Conservation (phyloP, 345 rosid genomes). For the Euphorbia pulcherrima region DNA sequence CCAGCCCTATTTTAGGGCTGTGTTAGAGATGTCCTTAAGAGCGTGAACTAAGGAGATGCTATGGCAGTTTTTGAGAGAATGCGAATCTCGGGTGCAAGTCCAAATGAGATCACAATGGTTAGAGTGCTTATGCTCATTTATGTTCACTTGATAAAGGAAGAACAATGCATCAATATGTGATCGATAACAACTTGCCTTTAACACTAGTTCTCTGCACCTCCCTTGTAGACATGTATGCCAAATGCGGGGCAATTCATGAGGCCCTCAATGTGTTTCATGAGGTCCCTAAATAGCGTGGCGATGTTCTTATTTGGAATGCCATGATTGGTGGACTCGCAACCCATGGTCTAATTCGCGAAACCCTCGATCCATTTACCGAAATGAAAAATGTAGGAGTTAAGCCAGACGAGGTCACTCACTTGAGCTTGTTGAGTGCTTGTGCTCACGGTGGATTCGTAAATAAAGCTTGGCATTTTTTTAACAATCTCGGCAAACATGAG, state of each 20-base stretch:
- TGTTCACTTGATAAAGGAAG: constrained; percentile 70
- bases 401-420: constrained; percentile 72
- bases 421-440: constrained; percentile 76
- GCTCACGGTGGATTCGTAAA: constrained; percentile 74
- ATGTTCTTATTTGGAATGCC: constrained; percentile 81
- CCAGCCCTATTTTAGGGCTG: too few relatives aligned
- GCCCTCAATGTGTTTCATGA: constrained; percentile 53
- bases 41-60: constrained; percentile 52
- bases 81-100: constrained; percentile 41
- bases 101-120: constrained; percentile 87
- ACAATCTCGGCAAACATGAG: constrained; percentile 36
- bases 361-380: constrained; percentile 52
- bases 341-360: constrained; percentile 59
- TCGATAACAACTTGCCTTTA: too few relatives aligned
- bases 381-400: constrained; percentile 48
- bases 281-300: constrained; percentile 29
- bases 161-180: too few relatives aligned
- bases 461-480: constrained; percentile 65
- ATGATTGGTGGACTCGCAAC: constrained; percentile 83
- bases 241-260: too few relatives aligned
- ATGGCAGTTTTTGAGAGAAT: constrained; percentile 57
- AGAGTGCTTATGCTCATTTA: constrained; percentile 81
- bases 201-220: too few relatives aligned
- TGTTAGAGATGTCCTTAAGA: too few relatives aligned
- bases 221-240: too few relatives aligned